Base-by-base conservation (phyloP, 192 early-diverging fungal genomes). In the Phlyctochytrium bullatum region DNA sequence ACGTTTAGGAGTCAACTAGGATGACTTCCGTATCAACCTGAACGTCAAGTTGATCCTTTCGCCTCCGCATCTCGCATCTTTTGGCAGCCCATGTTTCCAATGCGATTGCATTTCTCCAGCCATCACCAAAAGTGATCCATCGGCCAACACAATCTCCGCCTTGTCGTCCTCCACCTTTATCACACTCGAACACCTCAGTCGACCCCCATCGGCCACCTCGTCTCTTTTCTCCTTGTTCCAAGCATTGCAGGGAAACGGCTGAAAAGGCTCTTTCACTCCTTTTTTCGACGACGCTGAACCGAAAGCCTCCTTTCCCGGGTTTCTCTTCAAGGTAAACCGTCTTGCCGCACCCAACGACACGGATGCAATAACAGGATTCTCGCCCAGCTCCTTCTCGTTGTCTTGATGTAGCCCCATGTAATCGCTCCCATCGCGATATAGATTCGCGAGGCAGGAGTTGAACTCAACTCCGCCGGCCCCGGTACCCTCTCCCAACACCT, bases 381-480 rank as follows among this genome's bases (percentile, higher is more conserved):
- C 27, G 4, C 54, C 54, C 20, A 57, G 54, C 54, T 57, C 54
- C 54, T 57, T 57, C 54, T 57, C 54, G 27, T 14, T 25, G 27
- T 57, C 54, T 25, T 10, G 25, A 57, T 57, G 54, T 6, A 28
- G 27, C 25, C 54, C 54, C 54, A 57, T 28, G 54, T 57, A 57
- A 28, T 57, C 54, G 4, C 25, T 10, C 54, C 54, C 54, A 25
- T 57, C 25, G 4, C 54, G 54, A 57, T 57, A 57, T 25, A 25
- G 54, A 28, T 57, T 57, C 20, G 54, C 54, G 12, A 57, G 10
- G 54, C 54, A 57, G 12, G 16, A 57, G 25, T 57, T 57, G 54
- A 57, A 57, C 27, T 6, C 4, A 28, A 57, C 25, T 6, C 20
- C 20, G 6, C 27, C 14, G 12, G 12, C 40, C 40, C 12, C 40